A percentile compares a stretch with the other conserved stretches of the same genome.
Evolutionary conservation across 2,329 filamentous ascomycete species (phyloP).

Genomic region (Helotiales sp.): DNA sequence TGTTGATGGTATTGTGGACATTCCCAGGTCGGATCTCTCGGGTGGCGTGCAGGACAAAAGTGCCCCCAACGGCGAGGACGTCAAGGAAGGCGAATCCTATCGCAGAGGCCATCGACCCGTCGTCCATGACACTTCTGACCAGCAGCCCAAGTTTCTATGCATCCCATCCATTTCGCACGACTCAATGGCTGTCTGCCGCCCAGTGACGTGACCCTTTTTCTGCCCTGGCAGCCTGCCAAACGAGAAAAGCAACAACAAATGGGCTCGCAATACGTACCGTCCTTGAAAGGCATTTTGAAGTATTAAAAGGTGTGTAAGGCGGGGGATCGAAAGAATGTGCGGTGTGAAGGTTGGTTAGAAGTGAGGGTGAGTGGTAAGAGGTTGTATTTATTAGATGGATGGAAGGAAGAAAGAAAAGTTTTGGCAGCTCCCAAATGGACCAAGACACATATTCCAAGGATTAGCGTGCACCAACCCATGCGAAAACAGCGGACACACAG

Average conservation of each 20-base stretch:
- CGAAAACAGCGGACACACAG: neutral
- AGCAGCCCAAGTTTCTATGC: slow-evolving; percentile 1
- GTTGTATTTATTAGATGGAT: slow-evolving; percentile 23
- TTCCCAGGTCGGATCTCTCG: slow-evolving; percentile 5
- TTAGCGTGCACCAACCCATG: slow-evolving; percentile 16
- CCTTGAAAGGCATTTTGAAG: slow-evolving; percentile 48
- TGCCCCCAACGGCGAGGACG: slow-evolving; percentile 21
- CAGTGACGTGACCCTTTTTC: slow-evolving; percentile 34
- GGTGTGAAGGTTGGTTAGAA: neutral
- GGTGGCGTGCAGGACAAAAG: slow-evolving; percentile 17
- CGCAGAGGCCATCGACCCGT: slow-evolving; percentile 1
- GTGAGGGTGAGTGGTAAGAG: slow-evolving; percentile 12
- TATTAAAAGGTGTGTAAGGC: slow-evolving; percentile 34
- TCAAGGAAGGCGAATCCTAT: slow-evolving; percentile 1
- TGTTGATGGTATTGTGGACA: slow-evolving; percentile 18
- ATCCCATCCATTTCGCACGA: neutral
- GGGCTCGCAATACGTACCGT: slow-evolving; percentile 47
- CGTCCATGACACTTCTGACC: neutral
- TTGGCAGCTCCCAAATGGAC: slow-evolving; percentile 8
- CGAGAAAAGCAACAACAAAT: slow-evolving; percentile 16
- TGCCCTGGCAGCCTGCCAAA: neutral
- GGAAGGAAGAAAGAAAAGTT: slow-evolving; percentile 22
- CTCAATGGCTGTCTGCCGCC: slow-evolving; percentile 27
- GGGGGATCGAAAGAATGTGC: slow-evolving; percentile 16
- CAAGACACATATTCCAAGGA: slow-evolving; percentile 15